A percentile compares a stretch with the other conserved stretches of the same genome.
phyloP scores from a whole-genome alignment of 2,329 filamentous ascomycete genomes.

The Fusarium caatingaense region DNA sequence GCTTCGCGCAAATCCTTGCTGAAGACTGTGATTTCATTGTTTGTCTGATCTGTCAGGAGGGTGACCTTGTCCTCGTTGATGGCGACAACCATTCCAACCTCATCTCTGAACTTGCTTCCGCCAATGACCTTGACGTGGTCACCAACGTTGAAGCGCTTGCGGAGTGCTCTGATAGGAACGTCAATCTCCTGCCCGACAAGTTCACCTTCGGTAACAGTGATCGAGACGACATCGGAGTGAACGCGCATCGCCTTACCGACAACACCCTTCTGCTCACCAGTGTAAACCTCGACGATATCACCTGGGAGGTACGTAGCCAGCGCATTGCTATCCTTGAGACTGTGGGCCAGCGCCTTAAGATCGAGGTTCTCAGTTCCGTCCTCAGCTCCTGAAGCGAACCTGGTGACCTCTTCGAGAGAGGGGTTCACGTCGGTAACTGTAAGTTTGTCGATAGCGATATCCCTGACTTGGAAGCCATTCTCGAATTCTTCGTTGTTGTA shows the following conservation, averaged over 20 bases:
- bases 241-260: conserved; percentile 87
- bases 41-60: conserved; percentile 90
- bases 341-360: conserved; percentile 88
- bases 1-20: conserved; percentile 96
- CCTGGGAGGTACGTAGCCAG: conserved; percentile 90
- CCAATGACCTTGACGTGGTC: conserved; percentile 99
- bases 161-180: conserved; percentile 89
- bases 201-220: conserved; percentile 85
- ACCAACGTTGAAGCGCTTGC: conserved; percentile 91
- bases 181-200: conserved; percentile 87
- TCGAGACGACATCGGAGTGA: conserved; percentile 90
- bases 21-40: conserved; percentile 95
- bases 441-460: conserved; percentile 89
- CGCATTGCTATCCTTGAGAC: conserved; percentile 84
- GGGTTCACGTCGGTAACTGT: conserved; percentile 92
- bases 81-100: conserved; percentile 96
- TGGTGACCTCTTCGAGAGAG: conserved; percentile 93
- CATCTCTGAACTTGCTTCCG: conserved; percentile 91
- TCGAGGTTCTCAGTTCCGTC: conserved; percentile 96
- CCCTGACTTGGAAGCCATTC: conserved; percentile 92
- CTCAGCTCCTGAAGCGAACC: conserved; percentile 86
- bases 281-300: conserved; percentile 95
- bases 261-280: conserved; percentile 93
- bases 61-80: conserved; percentile 94
- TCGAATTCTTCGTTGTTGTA: conserved; percentile 92